Evolutionary conservation across 768 basidiomycete genomes (phyloP).

Genomic region (Dendrothele bispora): DNA sequence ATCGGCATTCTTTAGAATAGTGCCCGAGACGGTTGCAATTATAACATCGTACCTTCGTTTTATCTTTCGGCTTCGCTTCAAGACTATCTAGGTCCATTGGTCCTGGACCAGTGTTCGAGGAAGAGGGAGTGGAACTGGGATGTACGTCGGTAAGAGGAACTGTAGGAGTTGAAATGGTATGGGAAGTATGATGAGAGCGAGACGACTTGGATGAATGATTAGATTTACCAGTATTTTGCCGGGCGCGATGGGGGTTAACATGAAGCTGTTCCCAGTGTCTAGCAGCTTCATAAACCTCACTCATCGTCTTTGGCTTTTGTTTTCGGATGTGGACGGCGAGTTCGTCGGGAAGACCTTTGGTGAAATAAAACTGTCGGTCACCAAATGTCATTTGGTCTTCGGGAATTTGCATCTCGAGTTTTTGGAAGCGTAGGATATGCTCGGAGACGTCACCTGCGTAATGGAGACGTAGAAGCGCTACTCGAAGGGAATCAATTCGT

Average conservation of each 20-base stretch:
- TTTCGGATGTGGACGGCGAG: conserved; percentile 1
- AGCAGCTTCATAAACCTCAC: conserved; percentile 12
- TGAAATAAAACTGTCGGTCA: conserved; percentile 1
- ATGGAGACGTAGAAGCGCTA: not conserved
- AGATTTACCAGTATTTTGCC: not conserved
- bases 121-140: not conserved
- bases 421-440: conserved; percentile 1
- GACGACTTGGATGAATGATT: not conserved
- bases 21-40: conserved; percentile 13
- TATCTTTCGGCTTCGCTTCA: not conserved
- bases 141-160: no score
- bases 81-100: conserved; percentile 10
- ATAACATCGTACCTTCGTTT: conserved; percentile 7
- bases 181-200: not conserved
- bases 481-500: not conserved
- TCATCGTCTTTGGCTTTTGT: conserved; percentile 1
- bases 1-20: conserved; percentile 8
- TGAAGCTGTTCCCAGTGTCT: conserved; percentile 8
- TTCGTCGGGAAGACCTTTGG: not conserved
- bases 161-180: not conserved
- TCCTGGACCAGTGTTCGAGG: not conserved
- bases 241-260: not conserved
- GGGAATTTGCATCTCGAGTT: conserved; percentile 4
- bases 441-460: conserved; percentile 3
- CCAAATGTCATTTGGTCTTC: conserved; percentile 5